Base-by-base conservation (phyloP, 176 grass and related monocot genomes). In the Neostapfia colusana region DNA sequence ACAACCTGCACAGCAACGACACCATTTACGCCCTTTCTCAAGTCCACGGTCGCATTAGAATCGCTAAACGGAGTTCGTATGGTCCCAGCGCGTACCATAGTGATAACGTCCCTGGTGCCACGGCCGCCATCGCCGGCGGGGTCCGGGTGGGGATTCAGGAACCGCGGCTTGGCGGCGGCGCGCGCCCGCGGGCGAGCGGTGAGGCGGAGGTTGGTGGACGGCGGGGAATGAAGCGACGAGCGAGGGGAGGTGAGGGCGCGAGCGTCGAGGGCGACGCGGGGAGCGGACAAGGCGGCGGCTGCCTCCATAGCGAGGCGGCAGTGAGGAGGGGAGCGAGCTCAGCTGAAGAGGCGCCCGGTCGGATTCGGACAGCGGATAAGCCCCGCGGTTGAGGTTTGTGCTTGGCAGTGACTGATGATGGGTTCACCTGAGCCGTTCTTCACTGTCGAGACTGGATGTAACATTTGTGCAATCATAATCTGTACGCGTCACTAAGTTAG, bases 1-100 rank as follows among this genome's bases (percentile, higher is more conserved):
- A 93, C 86, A 25, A 93, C 91, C 87, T 93, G 69, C 83, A 73
- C 49, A 24, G 37, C 45, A 67, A 8, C 10, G 6, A 79, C 50
- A 28, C 18, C 35, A 58, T 26, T 61, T n/a, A 40, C 18, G 3
- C 28, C 10, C 10, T 48, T 58, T 56, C 21, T 60, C 27, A 67
- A 21, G 57, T 24, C 20, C n/a, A 9, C 13, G 0, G 25, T 7
- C 42, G 18, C 10, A 13, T 45, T 11, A 37, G 51, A 70, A 41
- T 66, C 12, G 50, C 26, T 35, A 13, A 8, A 31, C n/a, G 36
- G 60, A 66, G 31, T 21, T 53, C 12, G 4, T 6, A 1, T 14
- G 64, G 6, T 41, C 27, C 28, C 74, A 8, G 44, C 5, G 0
- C 61, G 54, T 83, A 88, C 81, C 80, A 88, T 88, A 15, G 81